phyloP scores from a whole-genome alignment of 2,329 filamentous ascomycete genomes.

The Fusarium gaditjirri region DNA sequence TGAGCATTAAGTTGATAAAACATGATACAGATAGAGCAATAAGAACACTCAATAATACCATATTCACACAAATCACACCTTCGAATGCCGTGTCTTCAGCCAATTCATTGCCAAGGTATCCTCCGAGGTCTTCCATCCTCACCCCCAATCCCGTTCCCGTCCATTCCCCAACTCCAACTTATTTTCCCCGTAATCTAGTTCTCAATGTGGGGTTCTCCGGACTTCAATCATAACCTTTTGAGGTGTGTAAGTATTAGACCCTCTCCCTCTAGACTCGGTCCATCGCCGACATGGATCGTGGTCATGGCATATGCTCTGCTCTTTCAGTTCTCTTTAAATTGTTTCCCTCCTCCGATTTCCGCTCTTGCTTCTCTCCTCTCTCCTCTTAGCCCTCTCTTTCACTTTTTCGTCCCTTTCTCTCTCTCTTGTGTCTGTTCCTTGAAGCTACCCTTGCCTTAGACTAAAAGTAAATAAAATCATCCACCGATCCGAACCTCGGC shows the following conservation, averaged over 20 bases:
- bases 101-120: constrained; percentile 3
- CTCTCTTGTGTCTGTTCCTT: background rate
- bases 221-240: constrained; percentile 7
- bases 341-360: constrained; percentile 10
- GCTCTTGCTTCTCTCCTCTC: constrained; percentile 12
- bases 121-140: constrained; percentile 29
- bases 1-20: background rate
- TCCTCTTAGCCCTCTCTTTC: constrained; percentile 6
- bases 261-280: constrained; percentile 13
- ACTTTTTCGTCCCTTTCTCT: background rate
- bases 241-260: constrained; percentile 33
- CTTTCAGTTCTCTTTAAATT: constrained; percentile 25
- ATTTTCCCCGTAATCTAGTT: constrained; percentile 18
- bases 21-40: no score
- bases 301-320: constrained; percentile 13
- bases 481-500: constrained; percentile 39
- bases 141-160: constrained; percentile 18
- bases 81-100: background rate
- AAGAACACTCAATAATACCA: background rate
- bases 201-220: constrained; percentile 37
- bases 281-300: constrained; percentile 22
- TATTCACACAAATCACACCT: background rate
- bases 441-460: background rate
- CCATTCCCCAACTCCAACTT: constrained; percentile 22
- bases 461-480: constrained; percentile 14